phyloP scores from a whole-genome alignment of 2,329 filamentous ascomycete genomes.

The Trichoderma oligosporum region DNA sequence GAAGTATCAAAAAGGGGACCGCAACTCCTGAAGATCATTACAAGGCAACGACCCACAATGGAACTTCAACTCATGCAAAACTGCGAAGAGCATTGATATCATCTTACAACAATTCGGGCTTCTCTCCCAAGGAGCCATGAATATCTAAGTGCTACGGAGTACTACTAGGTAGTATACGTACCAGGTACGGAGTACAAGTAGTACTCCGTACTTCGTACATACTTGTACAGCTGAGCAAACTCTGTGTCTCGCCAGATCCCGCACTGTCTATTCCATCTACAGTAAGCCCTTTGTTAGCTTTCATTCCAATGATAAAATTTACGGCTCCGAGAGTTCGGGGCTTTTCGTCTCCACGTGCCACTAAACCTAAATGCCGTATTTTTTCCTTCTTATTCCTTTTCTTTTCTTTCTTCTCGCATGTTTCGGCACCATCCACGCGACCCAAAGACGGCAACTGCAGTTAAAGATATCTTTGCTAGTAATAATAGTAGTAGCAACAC shows the following conservation, averaged over 20 bases:
- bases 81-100: background rate
- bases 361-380: background rate
- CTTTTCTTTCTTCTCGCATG: background rate
- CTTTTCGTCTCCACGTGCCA: background rate
- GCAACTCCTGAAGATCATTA: constrained; percentile 12
- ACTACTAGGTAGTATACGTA: too few relatives aligned
- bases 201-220: too few relatives aligned
- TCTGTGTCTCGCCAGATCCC: background rate
- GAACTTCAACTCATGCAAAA: background rate
- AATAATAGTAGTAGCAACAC: too few relatives aligned
- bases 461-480: too few relatives aligned
- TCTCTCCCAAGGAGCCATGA: too few relatives aligned
- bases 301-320: background rate
- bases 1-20: constrained; percentile 1
- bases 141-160: too few relatives aligned
- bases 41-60: background rate
- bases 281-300: background rate
- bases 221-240: background rate
- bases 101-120: background rate
- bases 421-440: background rate
- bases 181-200: too few relatives aligned
- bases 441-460: background rate
- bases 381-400: too few relatives aligned
- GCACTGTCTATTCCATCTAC: background rate
- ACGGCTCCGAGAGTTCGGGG: background rate